Conservation (phyloP, 345 rosid species). For the Syzygium aqueum region DNA sequence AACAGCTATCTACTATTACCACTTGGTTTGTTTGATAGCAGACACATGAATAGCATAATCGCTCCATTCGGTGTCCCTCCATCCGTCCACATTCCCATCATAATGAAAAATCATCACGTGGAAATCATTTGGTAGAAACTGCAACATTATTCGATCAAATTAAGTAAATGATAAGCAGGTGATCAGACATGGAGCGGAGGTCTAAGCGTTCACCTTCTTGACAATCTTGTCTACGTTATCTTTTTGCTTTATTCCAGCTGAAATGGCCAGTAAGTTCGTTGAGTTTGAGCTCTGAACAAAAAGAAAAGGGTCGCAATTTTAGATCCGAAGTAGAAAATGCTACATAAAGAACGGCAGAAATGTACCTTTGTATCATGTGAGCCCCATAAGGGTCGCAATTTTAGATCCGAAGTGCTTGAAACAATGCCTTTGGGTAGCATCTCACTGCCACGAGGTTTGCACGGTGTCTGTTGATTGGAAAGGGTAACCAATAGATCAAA, state of each 20-base stretch:
- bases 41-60: slow-evolving; percentile 51
- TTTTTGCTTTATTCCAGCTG: slow-evolving; percentile 64
- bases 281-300: slow-evolving; percentile 32
- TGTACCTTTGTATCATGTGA: slow-evolving; percentile 26
- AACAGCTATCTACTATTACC: slow-evolving; percentile 23
- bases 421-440: slow-evolving; percentile 61
- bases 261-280: slow-evolving; percentile 58
- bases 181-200: background rate
- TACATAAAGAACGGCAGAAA: background rate
- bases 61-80: slow-evolving; percentile 70
- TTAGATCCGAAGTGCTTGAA: slow-evolving; percentile 53
- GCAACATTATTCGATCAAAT: background rate
- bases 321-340: background rate
- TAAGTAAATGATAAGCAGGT: background rate
- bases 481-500: background rate
- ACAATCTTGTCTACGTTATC: slow-evolving; percentile 58
- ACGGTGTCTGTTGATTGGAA: slow-evolving; percentile 18
- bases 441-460: slow-evolving; percentile 34
- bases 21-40: slow-evolving; percentile 72
- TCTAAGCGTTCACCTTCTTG: slow-evolving; percentile 36
- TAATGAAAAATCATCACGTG: slow-evolving; percentile 75
- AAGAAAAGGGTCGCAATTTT: background rate
- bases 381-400: slow-evolving; percentile 61
- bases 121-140: slow-evolving; percentile 56
- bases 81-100: slow-evolving; percentile 59